Evolutionary conservation across 108 stramenopile genomes (phyloP).

Genomic region (Cyclotella cryptica): DNA sequence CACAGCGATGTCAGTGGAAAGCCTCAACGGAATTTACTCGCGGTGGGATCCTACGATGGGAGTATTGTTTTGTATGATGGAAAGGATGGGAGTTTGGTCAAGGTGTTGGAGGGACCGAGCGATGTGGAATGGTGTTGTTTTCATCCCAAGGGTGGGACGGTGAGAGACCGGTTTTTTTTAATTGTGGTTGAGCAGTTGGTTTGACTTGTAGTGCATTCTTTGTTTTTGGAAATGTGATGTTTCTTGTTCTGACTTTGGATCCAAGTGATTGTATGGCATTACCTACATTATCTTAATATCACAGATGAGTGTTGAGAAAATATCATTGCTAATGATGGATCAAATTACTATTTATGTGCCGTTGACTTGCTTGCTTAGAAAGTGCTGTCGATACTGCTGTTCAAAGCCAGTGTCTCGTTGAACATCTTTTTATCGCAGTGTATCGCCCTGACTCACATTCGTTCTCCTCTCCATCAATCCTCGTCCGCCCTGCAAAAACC

Average conservation of each 20-base stretch:
- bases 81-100: conserved; percentile 56
- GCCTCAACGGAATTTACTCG: conserved; percentile 61
- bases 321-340: conserved; percentile 6
- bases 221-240: not conserved
- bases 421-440: too few species aligned
- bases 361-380: too few species aligned
- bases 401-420: too few species aligned
- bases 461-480: too few species aligned
- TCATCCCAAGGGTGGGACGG: conserved; percentile 93
- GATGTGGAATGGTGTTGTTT: conserved; percentile 95
- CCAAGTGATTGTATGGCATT: not conserved
- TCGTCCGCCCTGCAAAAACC: too few species aligned
- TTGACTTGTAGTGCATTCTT: not conserved
- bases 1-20: conserved; percentile 38
- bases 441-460: too few species aligned
- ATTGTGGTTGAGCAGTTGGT: not conserved
- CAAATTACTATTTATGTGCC: not conserved
- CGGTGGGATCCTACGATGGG: conserved; percentile 91
- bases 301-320: not conserved
- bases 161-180: conserved; percentile 2
- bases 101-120: conserved; percentile 91
- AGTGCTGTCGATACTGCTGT: too few species aligned
- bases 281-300: conserved; percentile 23
- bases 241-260: too few species aligned
- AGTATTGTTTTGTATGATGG: conserved; percentile 84